Conservation (phyloP, 306 rosid species). For the apple (Malus domestica) region ASM211411v1 NC_041800.1:2242001-2242500, state of each 20-base stretch:
- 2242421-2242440: too few relatives aligned
- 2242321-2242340: neutral
- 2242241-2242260: conserved; percentile 57
- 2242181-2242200: conserved; percentile 33
- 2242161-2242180: conserved; percentile 32
- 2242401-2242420: too few relatives aligned
- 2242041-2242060: conserved; percentile 31
- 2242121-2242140: neutral
- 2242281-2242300: conserved; percentile 31
- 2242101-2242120: neutral
- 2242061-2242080: conserved; percentile 39
- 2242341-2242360: too few relatives aligned
- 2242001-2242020: conserved; percentile 35
- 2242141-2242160: neutral
- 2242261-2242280: conserved; percentile 38
- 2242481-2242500: neutral
- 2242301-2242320: neutral
- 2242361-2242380: neutral
- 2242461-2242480: too few relatives aligned
- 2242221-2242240: conserved; percentile 34
- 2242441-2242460: too few relatives aligned
- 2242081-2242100: neutral
- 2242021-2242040: conserved; percentile 33
- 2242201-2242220: conserved; percentile 33
- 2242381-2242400: too few relatives aligned